phyloP scores from a whole-genome alignment of 441 rosid genomes.

The Euphorbia corollata region DNA sequence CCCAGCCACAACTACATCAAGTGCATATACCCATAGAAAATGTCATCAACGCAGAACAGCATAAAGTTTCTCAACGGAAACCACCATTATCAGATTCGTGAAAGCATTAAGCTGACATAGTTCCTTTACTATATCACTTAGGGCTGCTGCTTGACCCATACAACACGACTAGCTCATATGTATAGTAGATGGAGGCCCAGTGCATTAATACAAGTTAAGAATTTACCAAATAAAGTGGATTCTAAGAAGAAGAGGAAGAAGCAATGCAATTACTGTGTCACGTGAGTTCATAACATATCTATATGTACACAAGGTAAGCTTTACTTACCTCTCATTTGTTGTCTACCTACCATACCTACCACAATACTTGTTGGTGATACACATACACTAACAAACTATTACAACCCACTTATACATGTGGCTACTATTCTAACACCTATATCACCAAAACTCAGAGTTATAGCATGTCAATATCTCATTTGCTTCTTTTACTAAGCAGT shows the following conservation, averaged over 20 bases:
- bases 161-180: neutral
- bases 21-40: neutral
- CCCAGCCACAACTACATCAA: neutral
- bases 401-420: no score
- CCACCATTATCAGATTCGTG: neutral
- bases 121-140: neutral
- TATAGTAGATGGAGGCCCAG: neutral
- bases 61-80: neutral
- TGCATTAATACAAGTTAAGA: neutral
- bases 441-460: neutral
- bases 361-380: no score
- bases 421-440: neutral
- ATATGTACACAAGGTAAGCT: no score
- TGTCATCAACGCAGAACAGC: neutral
- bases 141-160: neutral
- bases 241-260: neutral
- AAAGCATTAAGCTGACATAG: neutral
- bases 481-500: neutral
- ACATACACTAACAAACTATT: no score
- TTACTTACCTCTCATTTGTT: no score
- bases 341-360: no score
- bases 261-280: neutral
- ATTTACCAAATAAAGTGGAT: neutral
- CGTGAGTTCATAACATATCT: no score
- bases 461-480: neutral